Base-by-base conservation (phyloP, 2,329 filamentous ascomycete species). In the Diaporthe sp. region DNA sequence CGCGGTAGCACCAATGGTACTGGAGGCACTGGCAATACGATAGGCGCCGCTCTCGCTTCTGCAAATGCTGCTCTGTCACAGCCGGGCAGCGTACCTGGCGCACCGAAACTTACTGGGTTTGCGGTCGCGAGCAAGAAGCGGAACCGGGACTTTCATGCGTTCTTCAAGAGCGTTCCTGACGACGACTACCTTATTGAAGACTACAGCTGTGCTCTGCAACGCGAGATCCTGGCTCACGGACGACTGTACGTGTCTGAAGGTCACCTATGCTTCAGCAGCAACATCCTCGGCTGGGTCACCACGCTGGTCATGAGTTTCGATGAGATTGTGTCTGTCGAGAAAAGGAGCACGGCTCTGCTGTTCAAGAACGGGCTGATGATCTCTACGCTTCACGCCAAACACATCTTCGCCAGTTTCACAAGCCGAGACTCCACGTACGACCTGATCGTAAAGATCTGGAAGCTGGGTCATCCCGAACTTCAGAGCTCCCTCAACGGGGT, bases 311-410 rank as follows among this genome's bases (percentile, higher is more conserved):
- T 99, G 86, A 97, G 95, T 82, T 99, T 99, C 81, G 97, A 99
- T 81, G 97, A 99, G 83, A 94, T 99, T 73, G 94, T 98, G 27
- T 95, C 96, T 0, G 94, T 99, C 10, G 97, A 99, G 84, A 98
- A 98, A 86, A 94, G 97, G 82, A 98, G 92, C 81, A 99, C 97
- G 0, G 97, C 97, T 0, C 89, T 99, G 75, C 88, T 99, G 2
- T 98, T 99, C 84, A 97, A 97, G 75, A 99, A 99, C 81, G 97
- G 96, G 5, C 94, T 99, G 72, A 97, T 98, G 85, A 97, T 99
- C 56, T 95, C 97, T 66, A 99, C 97, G 0, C 86, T 98, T 17
- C 97, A 99, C 81, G 95, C 97, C 56, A 95, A 97, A 77, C 97
- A 99, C 80, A 92, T 97, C 1, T 99, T 99, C 84, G 96, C 97